These are phyloP conservation scores for Sequoiadendron giganteum DNA, from an alignment of 75 land plant genomes.

Conservation along the genomic window DNA sequence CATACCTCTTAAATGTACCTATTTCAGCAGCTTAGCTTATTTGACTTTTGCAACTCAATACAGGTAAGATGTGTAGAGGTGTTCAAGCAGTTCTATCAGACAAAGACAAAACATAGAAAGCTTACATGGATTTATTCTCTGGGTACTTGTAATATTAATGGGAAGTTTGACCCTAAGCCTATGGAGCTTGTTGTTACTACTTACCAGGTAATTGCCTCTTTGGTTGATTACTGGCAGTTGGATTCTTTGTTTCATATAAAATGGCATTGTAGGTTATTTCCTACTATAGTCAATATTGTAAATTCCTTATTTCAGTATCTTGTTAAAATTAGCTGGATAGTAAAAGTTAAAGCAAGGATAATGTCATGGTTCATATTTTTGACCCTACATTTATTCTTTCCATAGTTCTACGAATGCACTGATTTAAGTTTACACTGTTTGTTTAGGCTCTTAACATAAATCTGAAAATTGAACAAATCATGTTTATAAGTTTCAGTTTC, in stretches of 20 bases:
- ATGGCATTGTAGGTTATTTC: neutral
- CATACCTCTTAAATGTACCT: neutral
- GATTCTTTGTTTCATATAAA: neutral
- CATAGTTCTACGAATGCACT: too few species aligned
- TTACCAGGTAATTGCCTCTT: conserved; percentile 64
- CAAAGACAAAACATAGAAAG: conserved; percentile 89
- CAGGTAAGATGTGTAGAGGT: conserved; percentile 81
- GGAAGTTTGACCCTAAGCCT: conserved; percentile 84
- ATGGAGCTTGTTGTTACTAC: conserved; percentile 94
- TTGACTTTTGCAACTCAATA: conserved; percentile 4
- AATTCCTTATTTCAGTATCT: neutral
- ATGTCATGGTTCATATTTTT: neutral
- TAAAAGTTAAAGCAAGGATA: neutral
- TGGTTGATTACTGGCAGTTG: neutral
- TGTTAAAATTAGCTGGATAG: neutral
- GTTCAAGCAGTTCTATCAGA: conserved; percentile 84
- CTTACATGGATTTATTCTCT: conserved; percentile 94
- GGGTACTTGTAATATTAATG: conserved; percentile 85
- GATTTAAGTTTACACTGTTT: too few species aligned
- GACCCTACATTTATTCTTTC: neutral
- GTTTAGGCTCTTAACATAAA: neutral
- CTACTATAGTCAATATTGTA: neutral
- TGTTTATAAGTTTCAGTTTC: neutral
- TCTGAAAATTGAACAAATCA: neutral
- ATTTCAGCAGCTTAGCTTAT: neutral